Percentiles rank a stretch among this genome's conserved stretches.
phyloP scores from a whole-genome alignment of 176 grass and related monocot genomes.

The Zea luxurians region DNA sequence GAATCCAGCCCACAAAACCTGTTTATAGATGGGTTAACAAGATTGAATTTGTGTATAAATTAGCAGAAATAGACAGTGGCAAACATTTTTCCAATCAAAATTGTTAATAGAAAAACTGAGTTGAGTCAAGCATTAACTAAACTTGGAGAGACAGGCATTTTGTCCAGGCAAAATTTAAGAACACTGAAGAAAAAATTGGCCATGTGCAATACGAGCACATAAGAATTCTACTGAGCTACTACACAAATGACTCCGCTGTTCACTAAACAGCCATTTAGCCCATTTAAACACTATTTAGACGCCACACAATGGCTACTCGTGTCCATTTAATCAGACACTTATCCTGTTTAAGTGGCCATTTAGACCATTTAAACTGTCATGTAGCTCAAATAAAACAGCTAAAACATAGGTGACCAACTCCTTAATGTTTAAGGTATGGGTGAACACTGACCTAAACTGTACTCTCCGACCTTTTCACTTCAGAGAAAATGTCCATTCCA shows the following conservation, averaged over 20 bases:
- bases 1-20: conserved; percentile 99
- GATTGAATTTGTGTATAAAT: conserved; percentile 15
- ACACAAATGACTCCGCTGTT: background rate
- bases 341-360: background rate
- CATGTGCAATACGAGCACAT: background rate
- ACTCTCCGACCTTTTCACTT: background rate
- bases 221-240: background rate
- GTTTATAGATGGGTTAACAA: conserved; percentile 11
- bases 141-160: background rate
- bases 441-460: background rate
- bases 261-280: background rate
- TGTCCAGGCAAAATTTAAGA: background rate
- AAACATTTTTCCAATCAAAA: background rate
- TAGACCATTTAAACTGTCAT: background rate
- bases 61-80: conserved; percentile 15
- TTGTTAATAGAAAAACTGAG: background rate
- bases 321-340: background rate
- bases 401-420: background rate
- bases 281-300: background rate
- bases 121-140: background rate
- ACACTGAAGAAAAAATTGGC: background rate
- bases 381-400: background rate
- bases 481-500: too few species aligned
- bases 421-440: background rate
- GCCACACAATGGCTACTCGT: background rate